A percentile compares a stretch with the other conserved stretches of the same genome.
Evolutionary conservation across 306 rosid species (phyloP).

Genomic region (Vigna reflexopilosa): DNA sequence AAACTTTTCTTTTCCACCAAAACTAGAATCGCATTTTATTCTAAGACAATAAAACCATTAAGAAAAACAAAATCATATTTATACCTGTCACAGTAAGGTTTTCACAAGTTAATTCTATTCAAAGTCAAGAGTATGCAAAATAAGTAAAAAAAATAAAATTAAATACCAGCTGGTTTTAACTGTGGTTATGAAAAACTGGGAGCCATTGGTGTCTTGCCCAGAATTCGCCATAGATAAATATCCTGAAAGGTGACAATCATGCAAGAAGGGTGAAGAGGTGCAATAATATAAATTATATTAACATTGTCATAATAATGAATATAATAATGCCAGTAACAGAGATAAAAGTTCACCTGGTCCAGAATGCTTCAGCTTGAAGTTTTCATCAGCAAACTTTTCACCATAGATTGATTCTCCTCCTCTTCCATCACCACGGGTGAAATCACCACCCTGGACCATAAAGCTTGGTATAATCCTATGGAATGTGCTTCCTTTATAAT

Average conservation of each 20-base stretch:
- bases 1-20: slow-evolving; percentile 10
- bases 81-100: not conserved
- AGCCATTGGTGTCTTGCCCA: slow-evolving; percentile 90
- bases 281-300: slow-evolving; percentile 24
- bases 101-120: not conserved
- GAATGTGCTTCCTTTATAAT: slow-evolving; percentile 79
- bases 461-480: slow-evolving; percentile 85
- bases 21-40: not conserved
- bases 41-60: slow-evolving; percentile 5
- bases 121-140: slow-evolving; percentile 9
- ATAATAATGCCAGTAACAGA: slow-evolving; percentile 24
- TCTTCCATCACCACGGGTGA: slow-evolving; percentile 81
- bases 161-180: slow-evolving; percentile 80
- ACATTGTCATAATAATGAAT: slow-evolving; percentile 9
- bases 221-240: slow-evolving; percentile 88
- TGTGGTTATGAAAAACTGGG: slow-evolving; percentile 91
- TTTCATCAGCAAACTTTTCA: slow-evolving; percentile 76
- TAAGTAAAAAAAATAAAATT: not conserved
- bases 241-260: slow-evolving; percentile 56
- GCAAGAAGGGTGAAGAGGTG: not conserved
- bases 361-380: slow-evolving; percentile 75
- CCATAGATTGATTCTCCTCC: slow-evolving; percentile 93
- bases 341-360: slow-evolving; percentile 69
- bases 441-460: slow-evolving; percentile 94
- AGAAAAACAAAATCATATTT: not conserved